Conservation (phyloP, 2,329 filamentous ascomycete species). For the Berkeleyomyces rouxiae region DNA sequence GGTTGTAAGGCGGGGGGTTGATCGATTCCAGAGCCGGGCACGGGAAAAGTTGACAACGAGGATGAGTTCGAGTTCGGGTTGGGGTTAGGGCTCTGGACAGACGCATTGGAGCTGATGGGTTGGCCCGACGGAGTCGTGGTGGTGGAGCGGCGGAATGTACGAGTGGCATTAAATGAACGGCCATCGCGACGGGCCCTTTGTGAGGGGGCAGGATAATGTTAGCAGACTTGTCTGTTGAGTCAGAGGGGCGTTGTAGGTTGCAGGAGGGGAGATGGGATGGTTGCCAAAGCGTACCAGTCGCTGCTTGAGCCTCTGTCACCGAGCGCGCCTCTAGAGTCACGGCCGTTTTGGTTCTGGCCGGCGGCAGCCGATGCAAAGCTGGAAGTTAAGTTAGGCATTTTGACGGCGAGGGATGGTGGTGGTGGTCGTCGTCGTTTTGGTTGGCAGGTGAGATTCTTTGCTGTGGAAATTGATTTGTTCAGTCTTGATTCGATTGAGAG, state of each 20-base stretch:
- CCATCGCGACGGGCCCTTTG: slow-evolving; percentile 41
- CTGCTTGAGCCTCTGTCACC: slow-evolving; percentile 17
- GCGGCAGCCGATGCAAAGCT: slow-evolving; percentile 74
- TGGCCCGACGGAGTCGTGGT: slow-evolving; percentile 35
- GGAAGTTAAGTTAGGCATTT: slow-evolving; percentile 56
- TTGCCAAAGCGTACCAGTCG: slow-evolving; percentile 7
- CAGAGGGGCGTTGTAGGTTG: neutral
- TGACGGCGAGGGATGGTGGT: slow-evolving; percentile 3
- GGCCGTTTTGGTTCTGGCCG: slow-evolving; percentile 46
- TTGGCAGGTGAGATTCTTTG: neutral
- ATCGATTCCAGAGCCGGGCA: slow-evolving; percentile 22
- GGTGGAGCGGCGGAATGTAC: slow-evolving; percentile 48
- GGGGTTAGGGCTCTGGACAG: slow-evolving; percentile 21
- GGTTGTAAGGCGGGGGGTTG: slow-evolving; percentile 3
- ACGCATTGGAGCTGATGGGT: slow-evolving; percentile 25
- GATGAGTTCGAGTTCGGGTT: slow-evolving; percentile 15
- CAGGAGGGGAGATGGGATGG: neutral
- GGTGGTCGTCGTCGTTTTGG: no score
- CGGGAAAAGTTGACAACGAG: slow-evolving; percentile 24
- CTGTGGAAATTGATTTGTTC: neutral
- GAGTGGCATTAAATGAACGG: slow-evolving; percentile 42
- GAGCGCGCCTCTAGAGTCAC: slow-evolving; percentile 42
- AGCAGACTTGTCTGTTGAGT: neutral
- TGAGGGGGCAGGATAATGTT: neutral
- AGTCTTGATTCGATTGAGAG: neutral